A percentile compares a stretch with the other conserved stretches of the same genome.
These are phyloP conservation scores for Pyrenula massariospora DNA, from an alignment of 495 filamentous ascomycete species.

Conservation along the genomic window DNA sequence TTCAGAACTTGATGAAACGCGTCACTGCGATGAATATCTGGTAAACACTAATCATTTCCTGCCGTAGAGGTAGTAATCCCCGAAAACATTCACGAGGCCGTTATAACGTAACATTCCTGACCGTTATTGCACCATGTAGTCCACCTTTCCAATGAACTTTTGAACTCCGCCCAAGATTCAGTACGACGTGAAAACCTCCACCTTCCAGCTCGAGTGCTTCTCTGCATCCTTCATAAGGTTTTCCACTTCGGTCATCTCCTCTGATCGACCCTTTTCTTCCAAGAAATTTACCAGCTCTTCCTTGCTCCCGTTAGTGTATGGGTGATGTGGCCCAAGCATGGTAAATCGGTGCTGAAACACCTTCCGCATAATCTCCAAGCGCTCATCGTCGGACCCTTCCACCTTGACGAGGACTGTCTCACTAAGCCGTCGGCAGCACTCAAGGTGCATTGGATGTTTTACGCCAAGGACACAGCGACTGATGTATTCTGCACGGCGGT, in stretches of 20 bases:
- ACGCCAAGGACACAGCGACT: neutral
- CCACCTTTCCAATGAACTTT: no score
- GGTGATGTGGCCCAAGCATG: neutral
- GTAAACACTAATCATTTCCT: no score
- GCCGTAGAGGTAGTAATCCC: no score
- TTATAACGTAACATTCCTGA: no score
- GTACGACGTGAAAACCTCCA: neutral
- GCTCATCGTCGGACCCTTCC: neutral
- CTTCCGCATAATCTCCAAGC: neutral
- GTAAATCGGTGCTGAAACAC: neutral
- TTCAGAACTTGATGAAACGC: no score
- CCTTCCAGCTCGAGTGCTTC: neutral
- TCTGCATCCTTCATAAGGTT: neutral
- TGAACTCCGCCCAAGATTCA: no score
- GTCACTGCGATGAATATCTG: no score
- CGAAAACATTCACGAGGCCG: no score
- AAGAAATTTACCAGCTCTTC: neutral
- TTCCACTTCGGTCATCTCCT: neutral
- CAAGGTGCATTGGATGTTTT: neutral
- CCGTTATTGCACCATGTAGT: no score
- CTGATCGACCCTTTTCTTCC: neutral
- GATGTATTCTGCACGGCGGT: neutral
- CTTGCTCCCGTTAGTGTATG: neutral
- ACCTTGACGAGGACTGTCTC: neutral
- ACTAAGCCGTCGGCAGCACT: neutral